Conservation (phyloP, 148 eudicot species). For the Gaultheria prostrata region DNA sequence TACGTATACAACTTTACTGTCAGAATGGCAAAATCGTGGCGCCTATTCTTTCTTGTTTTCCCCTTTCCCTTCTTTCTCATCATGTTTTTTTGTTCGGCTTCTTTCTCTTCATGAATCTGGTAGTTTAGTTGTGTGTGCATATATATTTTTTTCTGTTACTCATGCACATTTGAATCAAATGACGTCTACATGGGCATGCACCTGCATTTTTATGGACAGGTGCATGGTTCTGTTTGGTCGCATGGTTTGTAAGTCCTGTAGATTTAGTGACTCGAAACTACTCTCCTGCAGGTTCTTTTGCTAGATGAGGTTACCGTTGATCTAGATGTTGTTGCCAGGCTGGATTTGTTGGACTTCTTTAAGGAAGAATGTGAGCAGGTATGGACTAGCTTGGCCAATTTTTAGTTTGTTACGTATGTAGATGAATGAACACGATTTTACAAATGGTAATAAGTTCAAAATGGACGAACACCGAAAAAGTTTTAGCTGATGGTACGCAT, state of each 20-base stretch:
- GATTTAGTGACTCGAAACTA: neutral
- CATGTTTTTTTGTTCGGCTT: no score
- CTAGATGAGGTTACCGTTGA: slow-evolving; percentile 95
- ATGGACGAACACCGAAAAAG: neutral
- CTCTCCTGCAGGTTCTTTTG: slow-evolving; percentile 67
- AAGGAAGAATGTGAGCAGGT: slow-evolving; percentile 95
- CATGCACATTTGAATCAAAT: neutral
- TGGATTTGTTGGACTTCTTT: slow-evolving; percentile 89
- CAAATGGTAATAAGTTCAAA: neutral
- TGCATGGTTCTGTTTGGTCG: neutral
- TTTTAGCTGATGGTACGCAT: neutral
- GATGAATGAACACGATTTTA: neutral
- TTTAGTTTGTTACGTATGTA: slow-evolving; percentile 16
- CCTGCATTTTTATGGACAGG: neutral
- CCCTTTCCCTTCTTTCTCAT: neutral
- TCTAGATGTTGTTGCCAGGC: slow-evolving; percentile 89
- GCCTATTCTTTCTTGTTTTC: neutral
- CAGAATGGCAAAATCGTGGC: neutral
- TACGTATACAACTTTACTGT: neutral
- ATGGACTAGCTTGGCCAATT: slow-evolving; percentile 10
- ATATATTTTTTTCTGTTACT: neutral
- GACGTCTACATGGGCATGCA: neutral
- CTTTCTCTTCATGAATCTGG: neutral
- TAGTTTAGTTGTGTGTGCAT: neutral
- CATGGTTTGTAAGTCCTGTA: neutral